phyloP scores from a whole-genome alignment of 495 filamentous ascomycete genomes.

The Filosporella fistucella region DNA sequence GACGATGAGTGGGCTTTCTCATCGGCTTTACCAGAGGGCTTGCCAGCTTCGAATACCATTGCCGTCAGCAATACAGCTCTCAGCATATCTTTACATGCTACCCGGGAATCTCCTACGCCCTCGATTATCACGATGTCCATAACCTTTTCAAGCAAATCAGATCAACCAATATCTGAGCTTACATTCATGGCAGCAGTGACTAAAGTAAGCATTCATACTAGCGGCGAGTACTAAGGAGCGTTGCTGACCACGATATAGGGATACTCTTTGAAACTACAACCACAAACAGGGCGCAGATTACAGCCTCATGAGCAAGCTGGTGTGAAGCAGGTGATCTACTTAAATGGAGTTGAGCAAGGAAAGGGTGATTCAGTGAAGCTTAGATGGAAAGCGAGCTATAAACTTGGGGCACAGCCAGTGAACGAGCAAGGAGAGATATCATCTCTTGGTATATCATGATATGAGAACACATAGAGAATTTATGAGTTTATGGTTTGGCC shows the following conservation, averaged over 20 bases:
- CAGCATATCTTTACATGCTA: slow-evolving; percentile 46
- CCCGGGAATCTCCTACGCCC: slow-evolving; percentile 28
- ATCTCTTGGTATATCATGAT: slow-evolving; percentile 65
- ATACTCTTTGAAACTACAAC: slow-evolving; percentile 74
- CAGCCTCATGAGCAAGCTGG: slow-evolving; percentile 68
- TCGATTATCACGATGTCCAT: slow-evolving; percentile 56
- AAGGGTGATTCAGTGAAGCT: slow-evolving; percentile 78
- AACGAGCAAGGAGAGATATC: slow-evolving; percentile 87
- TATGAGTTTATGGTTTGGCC: neutral
- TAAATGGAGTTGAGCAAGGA: slow-evolving; percentile 65
- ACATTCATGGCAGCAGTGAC: slow-evolving; percentile 92
- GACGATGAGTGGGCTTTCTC: slow-evolving; percentile 95
- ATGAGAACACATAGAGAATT: neutral
- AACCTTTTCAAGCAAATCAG: slow-evolving; percentile 73
- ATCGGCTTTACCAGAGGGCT: slow-evolving; percentile 65
- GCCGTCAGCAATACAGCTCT: slow-evolving; percentile 44
- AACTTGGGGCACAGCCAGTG: slow-evolving; percentile 52
- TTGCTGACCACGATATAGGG: slow-evolving; percentile 45
- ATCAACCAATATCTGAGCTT: slow-evolving; percentile 66
- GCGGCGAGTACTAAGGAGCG: neutral
- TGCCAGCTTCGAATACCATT: slow-evolving; percentile 38
- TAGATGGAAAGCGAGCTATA: slow-evolving; percentile 82
- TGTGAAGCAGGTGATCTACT: slow-evolving; percentile 76
- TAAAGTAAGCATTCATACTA: slow-evolving; percentile 55
- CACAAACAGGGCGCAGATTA: slow-evolving; percentile 75